Evolutionary conservation across 2,329 filamentous ascomycete species (phyloP), one percentile per base, ranked within the genome.

Genomic region (Neofusicoccum laricinum): DNA sequence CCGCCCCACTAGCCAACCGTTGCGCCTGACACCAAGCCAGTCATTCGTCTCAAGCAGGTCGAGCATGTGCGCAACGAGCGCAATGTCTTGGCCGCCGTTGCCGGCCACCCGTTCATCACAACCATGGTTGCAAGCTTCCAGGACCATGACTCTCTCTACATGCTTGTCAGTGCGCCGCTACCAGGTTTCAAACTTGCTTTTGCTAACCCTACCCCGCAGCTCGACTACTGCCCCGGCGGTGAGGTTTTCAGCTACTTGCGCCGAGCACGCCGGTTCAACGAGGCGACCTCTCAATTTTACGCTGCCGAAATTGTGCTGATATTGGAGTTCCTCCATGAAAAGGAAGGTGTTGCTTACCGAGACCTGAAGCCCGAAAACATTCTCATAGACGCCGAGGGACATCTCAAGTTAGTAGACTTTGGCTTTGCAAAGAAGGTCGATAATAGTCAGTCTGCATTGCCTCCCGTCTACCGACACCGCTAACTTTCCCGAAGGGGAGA

Each of bases 1-100:
- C 45, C 19, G 17, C n/a, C 25, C 19, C 34, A 12, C 19, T 14
- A 25, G 25, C 25, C 17, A 4, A 17, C 32, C 40, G 7, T 36
- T 19, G 34, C 36, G 36, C 21, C 61, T 64, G 61, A 59, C 43
- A 46, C 49, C 21, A 14, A 17, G 19, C 53, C 71, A 86, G 89
- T 95, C 49, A 90, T 95, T 75, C 89, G 89, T 68, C 84, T 94
- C 65, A 94, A 94, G 81, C 91, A 95, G 74, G 88, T 94, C 69
- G 91, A 94, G 78, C 91, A 95, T 77, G 91, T 94, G 63, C 89
- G 90, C 66, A 91, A 93, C 77, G 91, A 95, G 81, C 89, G 91
- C 70, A 86, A 88, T 67, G 89, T 94, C 69, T 86, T 95, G 59
- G 86, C 87, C 71, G 88, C 91, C 68, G 89, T 94, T 53, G 88